Conservation (phyloP, 371 early-diverging fungal species). For the Mucor saturninus region DNA sequence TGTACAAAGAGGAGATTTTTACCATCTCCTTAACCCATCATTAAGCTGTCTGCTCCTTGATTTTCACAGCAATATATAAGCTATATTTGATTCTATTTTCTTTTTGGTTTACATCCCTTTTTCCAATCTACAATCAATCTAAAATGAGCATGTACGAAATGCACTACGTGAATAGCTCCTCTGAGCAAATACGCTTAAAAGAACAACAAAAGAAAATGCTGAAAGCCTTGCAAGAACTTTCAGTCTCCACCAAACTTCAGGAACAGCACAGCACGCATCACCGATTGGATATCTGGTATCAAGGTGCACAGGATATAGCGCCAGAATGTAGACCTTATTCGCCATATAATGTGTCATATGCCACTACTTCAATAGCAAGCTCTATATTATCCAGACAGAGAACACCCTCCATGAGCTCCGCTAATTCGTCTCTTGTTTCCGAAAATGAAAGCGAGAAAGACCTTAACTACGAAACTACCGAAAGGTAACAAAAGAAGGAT, state of each 20-base stretch:
- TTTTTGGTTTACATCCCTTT: constrained; percentile 2
- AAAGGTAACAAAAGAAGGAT: neutral
- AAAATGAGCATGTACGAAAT: constrained; percentile 33
- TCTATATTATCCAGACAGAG: constrained; percentile 9
- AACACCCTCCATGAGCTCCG: constrained; percentile 20
- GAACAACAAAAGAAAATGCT: constrained; percentile 22
- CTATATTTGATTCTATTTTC: neutral
- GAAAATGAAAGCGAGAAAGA: neutral
- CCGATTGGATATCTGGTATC: neutral
- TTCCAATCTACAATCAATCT: neutral
- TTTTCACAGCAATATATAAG: neutral
- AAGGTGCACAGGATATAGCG: neutral
- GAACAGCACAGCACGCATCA: constrained; percentile 3
- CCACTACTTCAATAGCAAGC: neutral
- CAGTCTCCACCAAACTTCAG: constrained; percentile 10
- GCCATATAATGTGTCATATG: constrained; percentile 1
- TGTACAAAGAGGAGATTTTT: neutral
- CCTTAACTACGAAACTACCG: neutral
- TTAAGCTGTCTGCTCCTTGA: neutral
- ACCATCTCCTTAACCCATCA: neutral
- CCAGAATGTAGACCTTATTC: constrained; percentile 23
- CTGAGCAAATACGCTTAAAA: constrained; percentile 19
- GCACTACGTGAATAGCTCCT: constrained; percentile 11
- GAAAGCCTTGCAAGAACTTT: constrained; percentile 23
- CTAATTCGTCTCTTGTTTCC: constrained; percentile 3